Conservation (phyloP, 2,329 filamentous ascomycete species). For the Sarocladiaceae sp. region DNA sequence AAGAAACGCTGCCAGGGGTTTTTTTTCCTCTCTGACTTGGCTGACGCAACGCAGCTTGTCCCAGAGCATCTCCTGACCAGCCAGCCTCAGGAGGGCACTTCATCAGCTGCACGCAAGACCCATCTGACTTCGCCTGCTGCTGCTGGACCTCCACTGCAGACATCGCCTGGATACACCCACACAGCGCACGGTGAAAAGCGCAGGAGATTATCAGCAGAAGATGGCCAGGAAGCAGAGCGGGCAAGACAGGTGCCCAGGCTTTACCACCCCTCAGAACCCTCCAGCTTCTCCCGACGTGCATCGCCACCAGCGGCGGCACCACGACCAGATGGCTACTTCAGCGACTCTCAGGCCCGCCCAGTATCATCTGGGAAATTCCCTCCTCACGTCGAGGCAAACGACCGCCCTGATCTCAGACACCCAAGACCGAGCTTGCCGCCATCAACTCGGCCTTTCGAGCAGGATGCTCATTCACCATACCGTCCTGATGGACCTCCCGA, state of each 20-base stretch:
- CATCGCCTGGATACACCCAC: conserved; percentile 42
- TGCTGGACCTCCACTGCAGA: conserved; percentile 22
- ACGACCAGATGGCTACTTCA: conserved; percentile 6
- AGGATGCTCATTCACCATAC: conserved; percentile 4
- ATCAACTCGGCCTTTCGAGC: background rate
- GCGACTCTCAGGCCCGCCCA: background rate
- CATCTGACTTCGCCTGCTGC: conserved; percentile 25
- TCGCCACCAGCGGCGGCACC: conserved; percentile 17
- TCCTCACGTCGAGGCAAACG: background rate
- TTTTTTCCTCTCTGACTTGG: background rate
- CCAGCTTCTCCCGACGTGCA: conserved; percentile 35
- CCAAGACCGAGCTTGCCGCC: background rate
- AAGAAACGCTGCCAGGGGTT: too few relatives aligned
- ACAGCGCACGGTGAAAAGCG: conserved; percentile 44
- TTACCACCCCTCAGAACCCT: conserved; percentile 33
- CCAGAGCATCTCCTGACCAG: conserved; percentile 15
- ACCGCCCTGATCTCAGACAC: conserved; percentile 2
- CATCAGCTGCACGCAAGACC: conserved; percentile 25
- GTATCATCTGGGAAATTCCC: background rate
- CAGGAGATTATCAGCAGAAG: conserved; percentile 36
- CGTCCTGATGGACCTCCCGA: background rate
- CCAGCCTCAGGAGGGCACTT: conserved; percentile 23
- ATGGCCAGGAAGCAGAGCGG: conserved; percentile 31
- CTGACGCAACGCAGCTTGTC: background rate
- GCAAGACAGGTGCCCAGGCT: conserved; percentile 40